Evolutionary conservation across 148 eudicot genomes (phyloP).

Genomic region (Vaccinium corymbosum): DNA sequence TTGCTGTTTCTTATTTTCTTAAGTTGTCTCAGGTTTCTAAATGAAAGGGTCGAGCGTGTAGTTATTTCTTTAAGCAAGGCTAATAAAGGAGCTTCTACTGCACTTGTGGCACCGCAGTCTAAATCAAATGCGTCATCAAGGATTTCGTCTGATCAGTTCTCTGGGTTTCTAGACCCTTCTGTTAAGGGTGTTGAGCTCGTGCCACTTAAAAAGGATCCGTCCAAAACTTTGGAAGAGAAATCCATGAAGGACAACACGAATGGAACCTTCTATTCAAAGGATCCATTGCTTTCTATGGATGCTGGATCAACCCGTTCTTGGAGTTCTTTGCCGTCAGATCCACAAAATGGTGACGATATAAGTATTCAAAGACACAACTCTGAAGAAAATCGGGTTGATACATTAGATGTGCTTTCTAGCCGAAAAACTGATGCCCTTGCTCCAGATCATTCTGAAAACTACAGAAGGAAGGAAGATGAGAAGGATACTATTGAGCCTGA

Average conservation of each 20-base stretch:
- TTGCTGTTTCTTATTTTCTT: constrained; percentile 18
- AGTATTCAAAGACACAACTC: constrained; percentile 45
- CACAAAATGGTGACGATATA: constrained; percentile 32
- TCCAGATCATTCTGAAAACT: constrained; percentile 86
- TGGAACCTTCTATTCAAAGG: constrained; percentile 47
- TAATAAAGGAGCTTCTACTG: constrained; percentile 43
- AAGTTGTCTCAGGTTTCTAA: constrained; percentile 64
- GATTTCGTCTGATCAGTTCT: constrained; percentile 51
- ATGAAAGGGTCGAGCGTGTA: constrained; percentile 86
- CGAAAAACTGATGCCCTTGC: constrained; percentile 78
- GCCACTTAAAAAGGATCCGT: constrained; percentile 50
- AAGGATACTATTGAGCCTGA: constrained; percentile 25
- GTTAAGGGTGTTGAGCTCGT: constrained; percentile 82
- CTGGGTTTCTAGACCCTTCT: constrained; percentile 71
- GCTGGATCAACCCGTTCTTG: constrained; percentile 77
- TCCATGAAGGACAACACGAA: constrained; percentile 31
- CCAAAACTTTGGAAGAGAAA: constrained; percentile 33
- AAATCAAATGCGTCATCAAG: constrained; percentile 44
- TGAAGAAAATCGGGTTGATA: constrained; percentile 81
- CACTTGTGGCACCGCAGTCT: constrained; percentile 30
- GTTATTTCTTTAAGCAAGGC: constrained; percentile 51
- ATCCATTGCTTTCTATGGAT: constrained; percentile 79
- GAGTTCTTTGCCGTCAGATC: constrained; percentile 50
- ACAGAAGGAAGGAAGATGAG: constrained; percentile 42
- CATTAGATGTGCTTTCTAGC: constrained; percentile 62